Evolutionary conservation across 148 eudicot genomes (phyloP), one percentile per base, ranked within the genome.

Genomic region (Pouteria glomerata): DNA sequence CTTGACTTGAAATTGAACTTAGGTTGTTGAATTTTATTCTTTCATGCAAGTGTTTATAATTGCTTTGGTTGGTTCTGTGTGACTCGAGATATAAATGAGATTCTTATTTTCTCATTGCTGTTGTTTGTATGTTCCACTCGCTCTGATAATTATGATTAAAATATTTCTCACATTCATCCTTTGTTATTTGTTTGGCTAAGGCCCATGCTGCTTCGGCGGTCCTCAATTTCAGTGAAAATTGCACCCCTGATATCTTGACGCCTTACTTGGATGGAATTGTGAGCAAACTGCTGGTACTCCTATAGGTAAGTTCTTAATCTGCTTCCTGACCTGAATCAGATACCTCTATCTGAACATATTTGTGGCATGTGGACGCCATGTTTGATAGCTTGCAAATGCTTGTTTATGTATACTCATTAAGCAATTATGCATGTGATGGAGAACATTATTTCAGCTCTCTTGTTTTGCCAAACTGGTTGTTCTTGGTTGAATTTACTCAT

Each of bases 201-300:
- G 97, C 97, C 63, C 97, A 90, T 80, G 97, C 97, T 67, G 97
- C 97, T 76, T 88, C 93, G 7, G 93, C 97, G 29, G 89, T 88
- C 63, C 85, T 88, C 53, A 88, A 86, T 75, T 88, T 90, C 79
- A 85, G 93, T 50, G 93, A 90, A 79, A 86, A 90, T 39, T 90
- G 97, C 81, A 90, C 89, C 39, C 92, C 91, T 8, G 91, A 85
- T 35, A 83, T 84, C 50, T 77, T 87, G 63, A 84, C 90, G 6
- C 92, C 96, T 61, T 87, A 88, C 73, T 71, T 88, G 74, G 96
- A 87, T 75, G 96, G 91, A 57, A 75, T 87, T 21, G 96, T 87
- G 63, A 80, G 82, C 90, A 90, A 87, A 63, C 75, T 90, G 75
- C 91, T 84, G 39, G 77, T 87, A 37, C 89, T 90, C 44, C 67